phyloP scores from a whole-genome alignment of 257 asterid species.

The Solanum chaucha region DNA sequence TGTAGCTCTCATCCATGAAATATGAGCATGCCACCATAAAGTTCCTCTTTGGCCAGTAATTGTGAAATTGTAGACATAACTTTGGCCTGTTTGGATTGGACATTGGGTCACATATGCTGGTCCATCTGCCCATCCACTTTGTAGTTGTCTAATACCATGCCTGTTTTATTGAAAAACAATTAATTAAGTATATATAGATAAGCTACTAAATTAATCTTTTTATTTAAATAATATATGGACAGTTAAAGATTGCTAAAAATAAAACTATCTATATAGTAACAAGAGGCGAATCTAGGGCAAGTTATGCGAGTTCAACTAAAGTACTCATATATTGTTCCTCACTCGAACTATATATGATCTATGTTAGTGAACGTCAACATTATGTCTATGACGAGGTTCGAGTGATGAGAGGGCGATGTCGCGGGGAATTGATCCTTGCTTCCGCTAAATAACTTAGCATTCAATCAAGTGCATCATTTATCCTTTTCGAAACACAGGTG shows the following conservation, averaged over 20 bases:
- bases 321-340: not conserved
- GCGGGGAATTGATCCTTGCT: not conserved
- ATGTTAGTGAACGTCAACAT: not conserved
- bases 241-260: not conserved
- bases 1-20: constrained; percentile 58
- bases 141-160: constrained; percentile 60
- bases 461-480: not conserved
- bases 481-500: not conserved
- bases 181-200: not conserved
- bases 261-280: rapidly evolving
- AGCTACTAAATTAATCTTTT: no score
- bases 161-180: constrained; percentile 2
- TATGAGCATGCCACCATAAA: constrained; percentile 60
- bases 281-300: not conserved
- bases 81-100: constrained; percentile 54
- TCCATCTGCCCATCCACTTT: constrained; percentile 68
- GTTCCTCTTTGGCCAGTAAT: constrained; percentile 61
- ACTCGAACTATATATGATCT: not conserved
- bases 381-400: not conserved
- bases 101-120: constrained; percentile 60
- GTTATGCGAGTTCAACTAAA: not conserved
- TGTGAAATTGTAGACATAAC: constrained; percentile 52
- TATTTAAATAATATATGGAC: not conserved
- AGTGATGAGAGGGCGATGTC: not conserved
- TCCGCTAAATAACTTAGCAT: not conserved